These are phyloP conservation scores for Lachnellula suecica DNA, from an alignment of 2,329 filamentous ascomycete species.

Conservation along the genomic window DNA sequence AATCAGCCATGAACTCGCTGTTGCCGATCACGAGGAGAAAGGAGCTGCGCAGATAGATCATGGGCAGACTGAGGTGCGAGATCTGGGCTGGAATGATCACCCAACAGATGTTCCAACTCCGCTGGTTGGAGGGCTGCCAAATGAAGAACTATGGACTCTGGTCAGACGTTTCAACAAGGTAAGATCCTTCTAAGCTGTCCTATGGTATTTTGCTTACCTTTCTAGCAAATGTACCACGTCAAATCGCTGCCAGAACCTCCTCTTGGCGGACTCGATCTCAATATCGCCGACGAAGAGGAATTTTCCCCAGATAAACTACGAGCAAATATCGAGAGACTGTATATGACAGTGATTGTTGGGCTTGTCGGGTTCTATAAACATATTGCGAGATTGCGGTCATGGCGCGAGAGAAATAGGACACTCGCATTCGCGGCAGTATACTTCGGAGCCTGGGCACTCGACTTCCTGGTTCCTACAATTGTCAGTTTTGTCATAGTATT, in stretches of 20 bases:
- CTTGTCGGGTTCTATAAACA: conserved; percentile 19
- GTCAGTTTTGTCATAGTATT: conserved; percentile 15
- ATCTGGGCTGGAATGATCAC: conserved; percentile 59
- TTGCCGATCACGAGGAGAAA: conserved; percentile 38
- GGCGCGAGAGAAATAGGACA: conserved; percentile 20
- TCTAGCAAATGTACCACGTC: conserved; percentile 26
- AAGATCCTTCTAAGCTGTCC: background rate
- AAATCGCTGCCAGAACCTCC: conserved; percentile 16
- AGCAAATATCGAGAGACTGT: conserved; percentile 18
- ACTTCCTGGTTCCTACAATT: conserved; percentile 19
- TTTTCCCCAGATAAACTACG: conserved; percentile 19
- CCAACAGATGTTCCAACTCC: conserved; percentile 49
- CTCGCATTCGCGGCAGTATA: conserved; percentile 19
- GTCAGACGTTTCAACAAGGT: conserved; percentile 27
- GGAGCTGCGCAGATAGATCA: conserved; percentile 42
- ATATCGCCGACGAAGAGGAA: conserved; percentile 17
- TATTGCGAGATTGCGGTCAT: conserved; percentile 19
- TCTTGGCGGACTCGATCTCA: conserved; percentile 18
- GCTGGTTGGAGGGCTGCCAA: conserved; percentile 58
- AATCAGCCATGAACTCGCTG: conserved; percentile 42
- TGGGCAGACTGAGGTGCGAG: conserved; percentile 44
- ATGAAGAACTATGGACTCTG: conserved; percentile 62
- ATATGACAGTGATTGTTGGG: conserved; percentile 16
- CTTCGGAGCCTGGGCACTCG: conserved; percentile 15
- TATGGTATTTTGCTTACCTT: background rate